Evolutionary conservation across 2,329 filamentous ascomycete genomes (phyloP).

Genomic region (Fragosphaeria purpurea): DNA sequence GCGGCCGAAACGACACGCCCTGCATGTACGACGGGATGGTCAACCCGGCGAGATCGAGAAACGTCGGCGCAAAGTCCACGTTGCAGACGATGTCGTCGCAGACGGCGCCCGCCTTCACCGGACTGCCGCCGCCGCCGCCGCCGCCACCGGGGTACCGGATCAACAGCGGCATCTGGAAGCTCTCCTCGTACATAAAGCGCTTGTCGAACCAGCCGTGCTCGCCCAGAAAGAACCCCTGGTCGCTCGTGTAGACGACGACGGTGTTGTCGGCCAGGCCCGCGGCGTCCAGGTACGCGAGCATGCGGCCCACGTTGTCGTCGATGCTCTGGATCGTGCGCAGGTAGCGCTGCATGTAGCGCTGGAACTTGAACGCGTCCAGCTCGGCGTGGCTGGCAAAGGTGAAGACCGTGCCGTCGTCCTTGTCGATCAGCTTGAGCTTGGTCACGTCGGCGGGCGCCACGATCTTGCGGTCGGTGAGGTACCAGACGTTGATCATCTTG

Average conservation of each 20-base stretch:
- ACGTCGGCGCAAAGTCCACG: slow-evolving; percentile 43
- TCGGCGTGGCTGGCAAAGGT: slow-evolving; percentile 31
- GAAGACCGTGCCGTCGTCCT: slow-evolving; percentile 35
- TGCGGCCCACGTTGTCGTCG: slow-evolving; percentile 40
- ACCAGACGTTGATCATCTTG: no score
- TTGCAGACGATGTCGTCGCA: slow-evolving; percentile 26
- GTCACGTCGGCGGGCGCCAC: slow-evolving; percentile 8
- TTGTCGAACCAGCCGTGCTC: slow-evolving; percentile 51
- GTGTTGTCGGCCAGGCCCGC: slow-evolving; percentile 34
- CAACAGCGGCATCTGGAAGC: slow-evolving; percentile 46
- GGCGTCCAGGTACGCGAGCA: slow-evolving; percentile 35
- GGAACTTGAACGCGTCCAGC: slow-evolving; percentile 43
- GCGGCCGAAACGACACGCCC: slow-evolving; percentile 30
- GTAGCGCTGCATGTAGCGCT: slow-evolving; percentile 47
- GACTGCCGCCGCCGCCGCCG: no score
- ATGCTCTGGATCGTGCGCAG: slow-evolving; percentile 41
- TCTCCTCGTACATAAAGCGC: slow-evolving; percentile 48
- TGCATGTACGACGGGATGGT: slow-evolving; percentile 40
- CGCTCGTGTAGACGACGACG: slow-evolving; percentile 42
- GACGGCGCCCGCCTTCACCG: slow-evolving; percentile 26
- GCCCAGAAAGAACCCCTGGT: slow-evolving; percentile 46
- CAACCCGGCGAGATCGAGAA: slow-evolving; percentile 34
- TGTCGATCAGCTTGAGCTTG: slow-evolving; percentile 27
- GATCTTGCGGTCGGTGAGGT: no score
- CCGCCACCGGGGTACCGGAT: slow-evolving; percentile 33